Evolutionary conservation across 768 basidiomycete species (phyloP).

Genomic region (Mrakia gelida): DNA sequence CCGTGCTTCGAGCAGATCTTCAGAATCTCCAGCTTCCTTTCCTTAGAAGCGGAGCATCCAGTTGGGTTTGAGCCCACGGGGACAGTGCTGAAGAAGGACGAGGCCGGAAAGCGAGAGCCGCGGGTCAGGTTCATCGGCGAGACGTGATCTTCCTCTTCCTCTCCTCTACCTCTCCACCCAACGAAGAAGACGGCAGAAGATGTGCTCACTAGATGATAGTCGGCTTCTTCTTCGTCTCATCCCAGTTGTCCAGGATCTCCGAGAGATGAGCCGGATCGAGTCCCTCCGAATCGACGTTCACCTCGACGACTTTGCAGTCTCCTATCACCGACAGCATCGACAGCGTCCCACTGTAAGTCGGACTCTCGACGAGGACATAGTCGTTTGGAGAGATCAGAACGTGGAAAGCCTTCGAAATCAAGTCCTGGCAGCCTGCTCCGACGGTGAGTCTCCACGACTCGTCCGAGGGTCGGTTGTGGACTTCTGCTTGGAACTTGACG

Average conservation of each 20-base stretch:
- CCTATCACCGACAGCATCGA: slow-evolving; percentile 39
- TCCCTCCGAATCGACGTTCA: slow-evolving; percentile 70
- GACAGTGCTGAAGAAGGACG: slow-evolving; percentile 29
- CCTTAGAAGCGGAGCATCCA: slow-evolving; percentile 67
- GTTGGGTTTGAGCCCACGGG: slow-evolving; percentile 77
- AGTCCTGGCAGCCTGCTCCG: slow-evolving; percentile 81
- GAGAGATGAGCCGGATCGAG: slow-evolving; percentile 60
- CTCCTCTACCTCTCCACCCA: no score
- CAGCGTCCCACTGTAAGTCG: slow-evolving; percentile 56
- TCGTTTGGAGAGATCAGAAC: slow-evolving; percentile 77
- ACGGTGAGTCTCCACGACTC: slow-evolving; percentile 64
- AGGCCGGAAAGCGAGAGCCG: neutral
- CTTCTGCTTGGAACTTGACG: slow-evolving; percentile 31
- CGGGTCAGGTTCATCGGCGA: no score
- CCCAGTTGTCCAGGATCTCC: slow-evolving; percentile 70
- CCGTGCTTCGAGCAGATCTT: slow-evolving; percentile 65
- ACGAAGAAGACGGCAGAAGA: no score
- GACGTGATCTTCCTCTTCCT: no score
- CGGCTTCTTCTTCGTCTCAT: slow-evolving; percentile 62
- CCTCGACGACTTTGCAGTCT: slow-evolving; percentile 48
- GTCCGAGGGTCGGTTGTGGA: slow-evolving; percentile 43
- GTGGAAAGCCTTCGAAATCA: slow-evolving; percentile 74
- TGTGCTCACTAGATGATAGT: slow-evolving; percentile 59
- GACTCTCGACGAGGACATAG: slow-evolving; percentile 72
- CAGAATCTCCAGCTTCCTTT: slow-evolving; percentile 64